Conservation (phyloP, 2,329 filamentous ascomycete species). For the Aspergillus latus region DNA sequence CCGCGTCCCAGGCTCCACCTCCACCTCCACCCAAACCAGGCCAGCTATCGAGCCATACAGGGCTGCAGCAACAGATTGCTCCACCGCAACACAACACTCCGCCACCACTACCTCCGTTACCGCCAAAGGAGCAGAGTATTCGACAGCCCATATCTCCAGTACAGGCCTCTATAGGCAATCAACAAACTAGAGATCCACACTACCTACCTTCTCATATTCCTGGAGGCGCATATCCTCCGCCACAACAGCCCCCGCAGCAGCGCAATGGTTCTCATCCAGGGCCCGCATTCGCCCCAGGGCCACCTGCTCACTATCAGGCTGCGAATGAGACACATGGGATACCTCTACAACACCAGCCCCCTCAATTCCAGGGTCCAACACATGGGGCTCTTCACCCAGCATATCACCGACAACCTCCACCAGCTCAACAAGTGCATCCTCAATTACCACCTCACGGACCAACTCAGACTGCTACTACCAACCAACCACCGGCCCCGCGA, state of each 20-base stretch:
- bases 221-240: conserved; percentile 2
- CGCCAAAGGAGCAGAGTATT: conserved; percentile 31
- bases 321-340: conserved; percentile 16
- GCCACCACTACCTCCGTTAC: conserved; percentile 42
- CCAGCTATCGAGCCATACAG: conserved; percentile 20
- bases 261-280: conserved; percentile 17
- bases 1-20: conserved; percentile 27
- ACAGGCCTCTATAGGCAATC: conserved; percentile 13
- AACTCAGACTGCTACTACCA: conserved; percentile 24
- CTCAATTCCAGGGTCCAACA: conserved; percentile 16
- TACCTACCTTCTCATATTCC: conserved; percentile 32
- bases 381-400: conserved; percentile 26
- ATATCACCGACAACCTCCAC: conserved; percentile 31
- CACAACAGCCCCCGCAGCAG: conserved; percentile 15
- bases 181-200: conserved; percentile 21
- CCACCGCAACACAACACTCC: conserved; percentile 30
- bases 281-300: conserved; percentile 20
- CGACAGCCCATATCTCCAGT: conserved; percentile 19
- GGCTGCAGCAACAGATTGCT: conserved; percentile 16
- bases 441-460: conserved; percentile 21
- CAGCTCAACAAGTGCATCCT: conserved; percentile 29
- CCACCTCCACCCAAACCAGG: conserved; percentile 42
- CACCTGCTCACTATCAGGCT: conserved; percentile 17
- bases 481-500: conserved; percentile 19
- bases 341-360: conserved; percentile 23